Evolutionary conservation across 1,284 basidiomycete species (phyloP).

Genomic region (Heliocybe sulcata): DNA sequence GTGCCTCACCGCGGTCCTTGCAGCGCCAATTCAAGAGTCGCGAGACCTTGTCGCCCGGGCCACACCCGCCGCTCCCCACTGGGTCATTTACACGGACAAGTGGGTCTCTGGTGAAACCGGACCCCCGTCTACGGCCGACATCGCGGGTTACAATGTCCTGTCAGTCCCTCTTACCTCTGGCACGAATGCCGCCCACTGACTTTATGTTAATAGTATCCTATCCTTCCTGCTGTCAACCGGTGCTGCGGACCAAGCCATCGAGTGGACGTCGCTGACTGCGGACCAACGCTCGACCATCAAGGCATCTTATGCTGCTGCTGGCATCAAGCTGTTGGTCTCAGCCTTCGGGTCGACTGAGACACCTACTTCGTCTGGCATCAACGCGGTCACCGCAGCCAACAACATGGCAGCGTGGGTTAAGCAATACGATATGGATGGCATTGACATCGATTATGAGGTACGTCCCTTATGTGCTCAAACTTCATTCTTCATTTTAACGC

Average conservation of each 20-base stretch:
- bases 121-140: conserved; percentile 32
- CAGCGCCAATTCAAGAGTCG: conserved; percentile 7
- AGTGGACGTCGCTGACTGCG: conserved; percentile 34
- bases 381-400: conserved; percentile 39
- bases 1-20: not conserved
- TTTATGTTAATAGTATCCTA: conserved; percentile 19
- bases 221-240: conserved; percentile 43
- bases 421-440: conserved; percentile 41
- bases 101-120: conserved; percentile 31
- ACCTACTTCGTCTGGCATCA: conserved; percentile 36
- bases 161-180: not conserved
- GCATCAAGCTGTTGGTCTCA: conserved; percentile 50
- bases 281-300: conserved; percentile 35
- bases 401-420: conserved; percentile 44
- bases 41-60: conserved; percentile 15
- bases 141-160: conserved; percentile 14
- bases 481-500: not conserved
- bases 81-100: conserved; percentile 38
- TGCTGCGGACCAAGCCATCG: conserved; percentile 40
- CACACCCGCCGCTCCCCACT: conserved; percentile 30
- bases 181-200: not conserved
- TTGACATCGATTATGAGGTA: conserved; percentile 48
- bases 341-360: conserved; percentile 34
- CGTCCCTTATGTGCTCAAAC: not conserved
- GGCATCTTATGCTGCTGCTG: conserved; percentile 43